Evolutionary conservation across 768 basidiomycete genomes (phyloP).

Genomic region (Trametes cubensis): DNA sequence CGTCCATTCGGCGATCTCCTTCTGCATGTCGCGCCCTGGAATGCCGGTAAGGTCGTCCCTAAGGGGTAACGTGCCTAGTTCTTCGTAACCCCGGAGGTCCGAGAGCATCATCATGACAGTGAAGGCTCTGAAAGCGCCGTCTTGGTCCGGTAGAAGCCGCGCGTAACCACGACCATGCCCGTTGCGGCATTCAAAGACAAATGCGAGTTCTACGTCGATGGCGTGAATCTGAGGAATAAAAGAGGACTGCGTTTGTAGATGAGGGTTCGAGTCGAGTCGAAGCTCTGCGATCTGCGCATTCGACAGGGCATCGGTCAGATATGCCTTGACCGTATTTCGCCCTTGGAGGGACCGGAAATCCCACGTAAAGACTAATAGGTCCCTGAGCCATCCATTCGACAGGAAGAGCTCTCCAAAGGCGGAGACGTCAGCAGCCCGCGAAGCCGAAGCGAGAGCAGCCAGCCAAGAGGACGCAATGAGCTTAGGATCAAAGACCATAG

Average conservation of each 20-base stretch:
- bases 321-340: conserved; percentile 21
- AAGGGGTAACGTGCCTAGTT: conserved; percentile 20
- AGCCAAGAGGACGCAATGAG: conserved; percentile 25
- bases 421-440: conserved; percentile 13
- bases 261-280: conserved; percentile 20
- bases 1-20: conserved; percentile 34
- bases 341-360: conserved; percentile 29
- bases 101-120: conserved; percentile 23
- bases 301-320: conserved; percentile 14
- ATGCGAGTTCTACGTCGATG: conserved; percentile 29
- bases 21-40: conserved; percentile 32
- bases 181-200: conserved; percentile 40
- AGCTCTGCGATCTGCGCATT: conserved; percentile 20
- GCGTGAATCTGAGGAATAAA: conserved; percentile 1
- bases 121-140: conserved; percentile 40
- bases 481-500: conserved; percentile 11
- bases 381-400: conserved; percentile 30
- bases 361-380: conserved; percentile 32
- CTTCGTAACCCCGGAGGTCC: conserved; percentile 40
- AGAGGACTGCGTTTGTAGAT: conserved; percentile 16
- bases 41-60: conserved; percentile 11
- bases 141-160: conserved; percentile 33
- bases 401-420: conserved; percentile 19
- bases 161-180: conserved; percentile 40
- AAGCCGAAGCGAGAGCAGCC: conserved; percentile 12